phyloP scores from a whole-genome alignment of 106 monocot species.

The Platanthera zijinensis region DNA sequence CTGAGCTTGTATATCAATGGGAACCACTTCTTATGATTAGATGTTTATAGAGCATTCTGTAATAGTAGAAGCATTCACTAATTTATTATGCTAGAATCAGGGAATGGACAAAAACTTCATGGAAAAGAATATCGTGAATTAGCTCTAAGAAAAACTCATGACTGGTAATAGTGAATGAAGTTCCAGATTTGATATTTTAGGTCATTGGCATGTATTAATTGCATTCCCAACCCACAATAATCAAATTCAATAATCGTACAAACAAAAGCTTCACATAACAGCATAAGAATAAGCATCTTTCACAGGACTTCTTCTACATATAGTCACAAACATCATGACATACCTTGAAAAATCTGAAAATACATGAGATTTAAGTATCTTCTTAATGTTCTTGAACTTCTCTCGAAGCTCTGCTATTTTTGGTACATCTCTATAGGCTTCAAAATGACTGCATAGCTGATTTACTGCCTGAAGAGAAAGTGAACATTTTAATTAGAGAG shows the following conservation, averaged over 20 bases:
- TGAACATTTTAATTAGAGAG: not conserved
- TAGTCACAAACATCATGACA: not conserved
- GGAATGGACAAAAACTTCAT: not conserved
- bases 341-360: slow-evolving; percentile 99
- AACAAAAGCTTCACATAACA: slow-evolving; percentile 6
- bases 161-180: not conserved
- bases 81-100: not conserved
- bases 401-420: slow-evolving; percentile 94
- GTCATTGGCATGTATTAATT: not conserved
- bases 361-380: slow-evolving; percentile 93
- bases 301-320: not conserved
- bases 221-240: not conserved
- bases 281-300: slow-evolving; percentile 1
- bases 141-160: not conserved
- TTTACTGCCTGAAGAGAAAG: slow-evolving; percentile 77
- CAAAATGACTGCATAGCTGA: slow-evolving; percentile 91
- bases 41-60: too few relatives aligned
- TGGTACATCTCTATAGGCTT: slow-evolving; percentile 95
- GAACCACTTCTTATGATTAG: too few relatives aligned
- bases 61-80: too few relatives aligned
- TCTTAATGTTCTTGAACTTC: slow-evolving; percentile 98
- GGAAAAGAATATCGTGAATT: not conserved
- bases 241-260: not conserved
- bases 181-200: not conserved
- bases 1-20: too few relatives aligned